phyloP scores from a whole-genome alignment of 305 asterid species.

The Rubia balearica region DNA sequence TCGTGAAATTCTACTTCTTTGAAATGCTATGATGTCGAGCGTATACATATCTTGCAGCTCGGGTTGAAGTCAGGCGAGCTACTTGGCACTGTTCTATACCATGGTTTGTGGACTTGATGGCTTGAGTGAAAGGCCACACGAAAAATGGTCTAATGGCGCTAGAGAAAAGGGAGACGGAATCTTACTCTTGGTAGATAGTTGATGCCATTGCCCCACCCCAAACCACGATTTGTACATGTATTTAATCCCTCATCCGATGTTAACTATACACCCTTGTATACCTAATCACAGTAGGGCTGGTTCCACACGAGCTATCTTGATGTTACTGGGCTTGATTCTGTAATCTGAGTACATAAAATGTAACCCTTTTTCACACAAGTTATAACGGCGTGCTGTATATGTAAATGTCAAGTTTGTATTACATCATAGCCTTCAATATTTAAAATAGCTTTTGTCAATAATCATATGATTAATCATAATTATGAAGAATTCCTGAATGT shows the following conservation, averaged over 20 bases:
- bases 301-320: background rate
- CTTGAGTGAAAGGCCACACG: background rate
- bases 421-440: background rate
- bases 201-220: background rate
- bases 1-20: constrained; percentile 9
- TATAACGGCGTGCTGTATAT: background rate
- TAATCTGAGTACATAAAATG: constrained; percentile 3
- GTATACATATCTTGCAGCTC: background rate
- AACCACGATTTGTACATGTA: constrained; percentile 17
- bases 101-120: constrained; percentile 10
- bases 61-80: constrained; percentile 1
- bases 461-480: background rate
- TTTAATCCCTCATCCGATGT: background rate
- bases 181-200: background rate
- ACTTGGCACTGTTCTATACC: constrained; percentile 6
- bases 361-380: background rate
- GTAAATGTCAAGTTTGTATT: background rate
- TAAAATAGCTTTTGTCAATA: background rate
- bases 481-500: background rate
- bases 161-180: background rate
- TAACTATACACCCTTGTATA: constrained; percentile 7
- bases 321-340: background rate
- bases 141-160: background rate
- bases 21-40: background rate
- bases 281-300: background rate